Conservation (phyloP, 2,329 filamentous ascomycete species). For the Aschersonia sp. region DNA sequence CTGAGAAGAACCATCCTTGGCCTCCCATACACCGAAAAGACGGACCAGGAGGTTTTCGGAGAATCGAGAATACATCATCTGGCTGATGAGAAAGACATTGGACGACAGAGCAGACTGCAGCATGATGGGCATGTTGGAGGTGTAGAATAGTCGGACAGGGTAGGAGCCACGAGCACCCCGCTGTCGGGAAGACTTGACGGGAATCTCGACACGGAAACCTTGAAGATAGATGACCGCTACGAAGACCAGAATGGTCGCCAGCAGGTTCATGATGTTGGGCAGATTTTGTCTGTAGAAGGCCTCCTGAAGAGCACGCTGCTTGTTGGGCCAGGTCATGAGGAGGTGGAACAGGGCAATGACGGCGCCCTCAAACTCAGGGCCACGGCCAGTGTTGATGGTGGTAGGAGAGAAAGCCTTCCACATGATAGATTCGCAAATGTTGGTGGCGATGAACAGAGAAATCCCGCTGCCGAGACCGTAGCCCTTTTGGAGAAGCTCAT, state of each 20-base stretch:
- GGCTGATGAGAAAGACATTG: constrained; percentile 97
- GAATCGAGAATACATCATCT: constrained; percentile 99
- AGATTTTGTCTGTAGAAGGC: constrained; percentile 99
- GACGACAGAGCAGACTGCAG: constrained; percentile 95
- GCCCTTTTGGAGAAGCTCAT: constrained; percentile 98
- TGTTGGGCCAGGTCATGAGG: constrained; percentile 96
- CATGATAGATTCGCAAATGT: constrained; percentile 99
- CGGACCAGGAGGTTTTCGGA: constrained; percentile 97
- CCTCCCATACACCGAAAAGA: constrained; percentile 96
- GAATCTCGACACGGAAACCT: constrained; percentile 99
- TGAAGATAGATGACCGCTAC: constrained; percentile 97
- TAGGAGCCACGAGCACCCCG: constrained; percentile 97
- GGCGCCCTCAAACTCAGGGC: constrained; percentile 96
- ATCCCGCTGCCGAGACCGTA: constrained; percentile 98
- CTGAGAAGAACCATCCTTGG: constrained; percentile 89
- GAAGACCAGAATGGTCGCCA: constrained; percentile 87
- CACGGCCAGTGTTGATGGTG: constrained; percentile 97
- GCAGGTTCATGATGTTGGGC: constrained; percentile 97
- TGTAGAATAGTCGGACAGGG: constrained; percentile 98
- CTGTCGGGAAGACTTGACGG: constrained; percentile 98
- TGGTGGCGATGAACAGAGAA: constrained; percentile 98
- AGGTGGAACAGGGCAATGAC: constrained; percentile 97
- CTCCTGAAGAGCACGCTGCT: constrained; percentile 95
- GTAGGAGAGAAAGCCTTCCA: constrained; percentile 99
- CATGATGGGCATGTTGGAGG: constrained; percentile 99